Conservation (phyloP, 768 basidiomycete species). For the Lyophyllum atratum region DNA sequence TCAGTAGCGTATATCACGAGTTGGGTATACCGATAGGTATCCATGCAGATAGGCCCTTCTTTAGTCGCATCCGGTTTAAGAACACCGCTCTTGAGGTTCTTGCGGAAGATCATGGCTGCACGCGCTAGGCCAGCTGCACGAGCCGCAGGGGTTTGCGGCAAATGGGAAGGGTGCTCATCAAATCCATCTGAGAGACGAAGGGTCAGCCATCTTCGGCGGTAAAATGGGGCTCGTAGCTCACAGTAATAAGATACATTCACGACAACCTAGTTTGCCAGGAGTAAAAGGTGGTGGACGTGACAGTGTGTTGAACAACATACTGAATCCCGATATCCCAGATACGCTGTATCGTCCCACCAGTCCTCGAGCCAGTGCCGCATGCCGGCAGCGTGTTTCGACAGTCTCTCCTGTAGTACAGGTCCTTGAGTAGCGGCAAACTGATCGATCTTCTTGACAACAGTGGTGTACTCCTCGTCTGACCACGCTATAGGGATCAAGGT, state of each 20-base stretch:
- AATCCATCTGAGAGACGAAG: constrained; percentile 67
- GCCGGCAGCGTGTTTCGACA: constrained; percentile 56
- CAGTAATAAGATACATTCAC: constrained; percentile 96
- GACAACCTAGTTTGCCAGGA: constrained; percentile 51
- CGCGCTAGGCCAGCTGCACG: constrained; percentile 76
- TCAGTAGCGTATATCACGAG: background rate
- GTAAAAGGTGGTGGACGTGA: background rate
- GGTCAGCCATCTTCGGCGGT: background rate
- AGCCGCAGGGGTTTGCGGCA: constrained; percentile 56
- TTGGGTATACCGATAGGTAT: constrained; percentile 69
- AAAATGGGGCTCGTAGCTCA: constrained; percentile 29
- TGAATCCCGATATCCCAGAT: constrained; percentile 85
- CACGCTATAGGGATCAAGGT: constrained; percentile 76
- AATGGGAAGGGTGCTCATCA: constrained; percentile 60
- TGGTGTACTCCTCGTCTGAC: constrained; percentile 55
- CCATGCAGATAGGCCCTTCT: constrained; percentile 81
- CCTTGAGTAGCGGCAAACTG: constrained; percentile 54
- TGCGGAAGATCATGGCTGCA: constrained; percentile 73
- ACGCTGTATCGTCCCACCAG: constrained; percentile 92
- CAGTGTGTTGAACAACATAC: constrained; percentile 38
- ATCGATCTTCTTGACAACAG: constrained; percentile 64
- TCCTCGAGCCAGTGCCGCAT: constrained; percentile 84
- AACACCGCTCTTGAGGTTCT: constrained; percentile 65
- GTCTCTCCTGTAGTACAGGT: constrained; percentile 60
- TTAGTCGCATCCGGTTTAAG: constrained; percentile 65